Base-by-base conservation (phyloP, 768 basidiomycete genomes). In the Symmetrospora coprosmae region DNA sequence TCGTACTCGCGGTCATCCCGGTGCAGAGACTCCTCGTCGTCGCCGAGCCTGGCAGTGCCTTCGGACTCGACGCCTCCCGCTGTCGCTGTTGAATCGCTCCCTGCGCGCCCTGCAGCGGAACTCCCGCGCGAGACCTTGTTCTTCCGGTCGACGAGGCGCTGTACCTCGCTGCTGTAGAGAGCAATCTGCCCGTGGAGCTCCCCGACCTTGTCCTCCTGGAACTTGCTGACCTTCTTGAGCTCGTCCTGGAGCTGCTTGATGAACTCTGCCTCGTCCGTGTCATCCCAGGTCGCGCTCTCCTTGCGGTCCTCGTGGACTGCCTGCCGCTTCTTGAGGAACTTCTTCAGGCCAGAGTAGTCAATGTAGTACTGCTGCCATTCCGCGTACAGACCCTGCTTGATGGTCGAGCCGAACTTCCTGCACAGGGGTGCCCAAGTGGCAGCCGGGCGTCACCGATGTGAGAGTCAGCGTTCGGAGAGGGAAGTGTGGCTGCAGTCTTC, bases 181-280 rank as follows among this genome's bases (percentile, higher is more conserved):
- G 79, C 78, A 61, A 97, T 92, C 55, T 87, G 83, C 8, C 75
- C 76, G 28, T 87, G 79, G 35, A 94, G 79, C 70, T 96, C 89
- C 13, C 80, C 77, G 13, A 84, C 87, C 81, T 94, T 97, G 33
- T 77, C 75, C 70, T 83, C 86, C 71, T 97, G 92, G 70, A 97
- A 97, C 68, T 84, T 82, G 67, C 91, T 84, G 41, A 96, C 83
- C 75, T 97, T 97, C 69, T 90, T 86, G 31, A 97, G 78, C 75
- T 97, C 90, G 61, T 76, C 76, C 68, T 79, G 8, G 14, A 25
- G 28, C 33, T 60, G 51, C 40, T 69, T 72, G 11, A 82, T 83
- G 69, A 97, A 97, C 38, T 85, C 81, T 33, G 76, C 75, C 74
- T 97, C 92, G 71, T 94, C 88, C 14, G 76, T 73, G 43, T 80